Evolutionary conservation across 192 early-diverging fungal genomes (phyloP), one percentile per base, ranked within the genome.

Genomic region (Coemansia sp.): DNA sequence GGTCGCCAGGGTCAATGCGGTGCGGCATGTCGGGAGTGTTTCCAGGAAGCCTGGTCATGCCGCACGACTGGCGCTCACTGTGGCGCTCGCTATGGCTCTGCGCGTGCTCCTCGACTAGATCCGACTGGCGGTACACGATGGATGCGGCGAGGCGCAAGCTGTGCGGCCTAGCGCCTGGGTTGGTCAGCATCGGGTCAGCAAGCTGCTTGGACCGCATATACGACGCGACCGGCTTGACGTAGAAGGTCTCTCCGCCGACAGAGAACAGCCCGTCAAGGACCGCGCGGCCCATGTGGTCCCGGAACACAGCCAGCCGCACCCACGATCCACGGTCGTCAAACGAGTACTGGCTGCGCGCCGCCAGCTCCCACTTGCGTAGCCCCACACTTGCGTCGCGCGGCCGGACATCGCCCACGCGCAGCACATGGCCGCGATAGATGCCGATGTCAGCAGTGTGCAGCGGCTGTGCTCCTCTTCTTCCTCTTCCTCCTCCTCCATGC

Each of bases 41-140:
- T n/a, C 14, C 33, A 0, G 67, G 25, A 40, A 76, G 64, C 56
- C 79, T 62, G 46, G 73, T 64, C 10, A 59, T 61, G 2, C 70
- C 79, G 25, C 69, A 74, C 5, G 67, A 38, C 29, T 42, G 49
- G 36, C 23, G 0, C 29, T 40, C 38, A 8, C 5, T 8, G 38
- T 5, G 25, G 2, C 9, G 40, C 38, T 11, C 36, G 36, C 46
- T 49, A 22, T 53, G 53, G 32, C 33, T 43, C 7, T 52, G 54
- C 23, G 35, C 23, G n/a, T 4, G 34, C 52, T 69, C 74, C 10
- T 66, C 33, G 5, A 84, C 65, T 0, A 84, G 67, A 59, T 91
- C 88, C 0, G 88, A 86, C 55, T 87, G 84, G 13, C 88, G 84
- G 70, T 86, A 91, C 20, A 88, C 83, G 25, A 89, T 72, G 65